Conservation (phyloP, 129 eudicot species). For the Lactuca sativa region DNA sequence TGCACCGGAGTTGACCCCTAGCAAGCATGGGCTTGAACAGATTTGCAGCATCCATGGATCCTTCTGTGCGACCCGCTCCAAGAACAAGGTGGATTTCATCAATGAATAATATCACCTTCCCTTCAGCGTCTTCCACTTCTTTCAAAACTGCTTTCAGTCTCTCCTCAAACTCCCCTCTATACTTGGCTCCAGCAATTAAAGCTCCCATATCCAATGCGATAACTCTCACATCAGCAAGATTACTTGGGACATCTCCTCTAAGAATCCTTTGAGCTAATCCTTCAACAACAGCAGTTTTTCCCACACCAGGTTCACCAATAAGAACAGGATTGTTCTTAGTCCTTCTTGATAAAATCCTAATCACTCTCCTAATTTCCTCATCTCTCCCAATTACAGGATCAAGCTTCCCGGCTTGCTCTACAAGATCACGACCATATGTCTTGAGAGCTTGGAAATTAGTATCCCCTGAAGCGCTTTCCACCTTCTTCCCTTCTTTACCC, state of each 20-base stretch:
- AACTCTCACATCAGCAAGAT: conserved; percentile 76
- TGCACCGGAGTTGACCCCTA: conserved; percentile 88
- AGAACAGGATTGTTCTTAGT: conserved; percentile 94
- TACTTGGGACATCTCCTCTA: conserved; percentile 87
- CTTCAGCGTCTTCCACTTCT: conserved; percentile 95
- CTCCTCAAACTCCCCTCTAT: conserved; percentile 94
- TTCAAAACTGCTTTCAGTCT: conserved; percentile 83
- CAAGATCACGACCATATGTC: conserved; percentile 92
- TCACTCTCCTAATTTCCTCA: conserved; percentile 85
- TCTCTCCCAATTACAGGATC: conserved; percentile 99
- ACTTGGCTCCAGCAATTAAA: conserved; percentile 83
- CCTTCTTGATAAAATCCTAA: conserved; percentile 77
- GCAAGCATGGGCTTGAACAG: conserved; percentile 96
- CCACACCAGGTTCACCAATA: conserved; percentile 97
- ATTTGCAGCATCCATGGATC: conserved; percentile 97
- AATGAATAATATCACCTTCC: conserved; percentile 83
- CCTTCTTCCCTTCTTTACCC: conserved; percentile 87
- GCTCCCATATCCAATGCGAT: conserved; percentile 97
- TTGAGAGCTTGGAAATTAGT: conserved; percentile 81
- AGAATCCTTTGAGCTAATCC: conserved; percentile 94
- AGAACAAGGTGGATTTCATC: conserved; percentile 91
- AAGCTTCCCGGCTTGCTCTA: conserved; percentile 89
- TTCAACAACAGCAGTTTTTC: conserved; percentile 96
- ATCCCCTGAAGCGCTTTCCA: conserved; percentile 91
- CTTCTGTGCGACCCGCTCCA: conserved; percentile 91